Percentiles rank a stretch among this genome's conserved stretches.
Evolutionary conservation across 1,139 yeast genomes (phyloP).

Genomic region (Yamadazyma oceani): DNA sequence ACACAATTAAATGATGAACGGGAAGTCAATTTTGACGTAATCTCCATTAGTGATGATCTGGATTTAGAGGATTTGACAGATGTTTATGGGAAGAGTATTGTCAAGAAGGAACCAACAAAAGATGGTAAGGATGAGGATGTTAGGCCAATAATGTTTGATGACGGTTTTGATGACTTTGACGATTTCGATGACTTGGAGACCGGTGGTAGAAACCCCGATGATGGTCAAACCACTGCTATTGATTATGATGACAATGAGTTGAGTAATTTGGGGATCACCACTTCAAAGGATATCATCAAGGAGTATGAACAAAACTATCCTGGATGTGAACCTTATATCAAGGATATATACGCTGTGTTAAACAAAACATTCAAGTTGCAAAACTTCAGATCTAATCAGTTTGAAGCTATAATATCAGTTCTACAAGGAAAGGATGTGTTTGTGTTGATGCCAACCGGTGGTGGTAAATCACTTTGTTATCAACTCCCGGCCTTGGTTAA

Average conservation of each 20-base stretch:
- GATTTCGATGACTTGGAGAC: conserved; percentile 9
- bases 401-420: conserved; percentile 83
- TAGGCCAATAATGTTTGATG: no score
- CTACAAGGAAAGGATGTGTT: conserved; percentile 83
- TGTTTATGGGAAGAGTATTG: background rate
- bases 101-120: conserved; percentile 7
- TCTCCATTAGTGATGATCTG: conserved; percentile 32
- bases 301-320: conserved; percentile 23
- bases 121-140: no score
- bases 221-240: background rate
- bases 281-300: conserved; percentile 14
- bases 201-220: conserved; percentile 14
- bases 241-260: conserved; percentile 36
- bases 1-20: conserved; percentile 47
- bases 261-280: conserved; percentile 13
- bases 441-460: conserved; percentile 98
- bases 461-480: conserved; percentile 95
- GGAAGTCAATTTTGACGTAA: conserved; percentile 32
- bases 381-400: conserved; percentile 78
- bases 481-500: conserved; percentile 88
- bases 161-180: background rate
- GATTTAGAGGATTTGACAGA: conserved; percentile 13
- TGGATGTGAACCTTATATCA: conserved; percentile 37
- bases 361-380: conserved; percentile 60
- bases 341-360: conserved; percentile 62